Evolutionary conservation across 345 rosid genomes (phyloP), one percentile per base, ranked within the genome.

Genomic region (Litchi chinensis): DNA sequence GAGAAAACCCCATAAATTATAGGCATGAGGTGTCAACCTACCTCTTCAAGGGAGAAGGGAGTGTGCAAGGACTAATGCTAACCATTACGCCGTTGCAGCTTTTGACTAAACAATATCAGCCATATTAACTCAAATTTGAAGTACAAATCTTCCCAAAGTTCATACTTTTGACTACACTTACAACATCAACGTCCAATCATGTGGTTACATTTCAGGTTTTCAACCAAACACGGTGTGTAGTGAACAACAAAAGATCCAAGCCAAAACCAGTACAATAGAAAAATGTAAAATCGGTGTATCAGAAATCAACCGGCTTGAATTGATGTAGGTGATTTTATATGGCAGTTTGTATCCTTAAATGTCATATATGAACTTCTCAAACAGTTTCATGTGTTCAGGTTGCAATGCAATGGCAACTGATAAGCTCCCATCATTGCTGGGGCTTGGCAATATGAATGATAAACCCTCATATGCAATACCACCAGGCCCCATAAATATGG

Each of bases 401-500:
- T 88, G 98, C 79, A 95, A 83, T 12, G 98, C 86, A 76, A 95
- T 89, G 88, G 97, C 95, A 41, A 95, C 90, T 22, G 93, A 90
- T 74, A 91, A 80, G 88, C 92, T 89, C 48, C 98, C 98, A 67
- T 95, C 98, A 24, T 86, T 86, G 41, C 84, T 82, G 5, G 98
- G 79, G 82, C 98, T 93, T 2, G 98, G 98, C 66, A 93, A 76
- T 62, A 92, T 82, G 84, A 93, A 91, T 0, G 98, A 88, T 48
- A 91, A 75, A 40, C 98, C 98, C 78, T 95, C 98, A 44, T 88
- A 93, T 26, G 96, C 88, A 65, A 91, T 89, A 13, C 97, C 93
- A 63, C 98, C 98, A 22, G 98, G 98, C 28, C 98, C 98, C 98
- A 95, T 92, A 60, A 90, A 93, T 18, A 95, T 89, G 52, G 97